Base-by-base conservation (phyloP, 2,329 filamentous ascomycete species). In the Alternaria gaisen region DNA sequence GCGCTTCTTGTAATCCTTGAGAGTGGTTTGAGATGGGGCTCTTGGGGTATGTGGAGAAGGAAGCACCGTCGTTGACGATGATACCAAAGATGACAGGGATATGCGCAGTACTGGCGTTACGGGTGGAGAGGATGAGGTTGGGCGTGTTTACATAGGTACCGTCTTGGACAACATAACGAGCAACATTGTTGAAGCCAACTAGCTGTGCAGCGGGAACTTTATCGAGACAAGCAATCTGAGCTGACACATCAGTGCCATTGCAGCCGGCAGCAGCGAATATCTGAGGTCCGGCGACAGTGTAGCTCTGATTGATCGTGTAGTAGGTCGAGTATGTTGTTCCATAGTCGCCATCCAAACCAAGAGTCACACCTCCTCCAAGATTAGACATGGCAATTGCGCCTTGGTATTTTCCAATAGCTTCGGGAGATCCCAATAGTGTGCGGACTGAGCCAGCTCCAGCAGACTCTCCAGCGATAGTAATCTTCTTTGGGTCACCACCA, bases 311-410 rank as follows among this genome's bases (percentile, higher is more conserved):
- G 59, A 88, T 83, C 3, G 86, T 87, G 66, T 84, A 84, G 75
- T 88, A 89, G 24, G 82, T 80, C 11, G 84, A 86, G 72, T 88
- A 89, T 0, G 84, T 83, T 0, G 83, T 85, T 11, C 85, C 86
- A 58, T 88, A 88, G 68, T 85, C 81, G n/a, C 85, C 83, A 1
- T 75, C 80, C 3, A 85, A 81, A 1, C 86, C 86, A 2, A 87
- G 81, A 1, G 83, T 83, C 28, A 86, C 84, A 26, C 87, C 85
- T 8, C 86, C 85, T 22, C 85, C 85, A 0, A 86, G 77, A 57
- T 86, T 86, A 0, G 83, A 83, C 76, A 85, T 80, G 0, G 82
- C 77, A 4, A 85, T 75, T 2, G 81, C 83, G 9, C 82, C 81
- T 61, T 82, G 80, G 52, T 80, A 83, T 42, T 83, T 81, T 2